Evolutionary conservation across 2,329 filamentous ascomycete species (phyloP), one percentile per base, ranked within the genome.

Genomic region (Stemphylium lycopersici): DNA sequence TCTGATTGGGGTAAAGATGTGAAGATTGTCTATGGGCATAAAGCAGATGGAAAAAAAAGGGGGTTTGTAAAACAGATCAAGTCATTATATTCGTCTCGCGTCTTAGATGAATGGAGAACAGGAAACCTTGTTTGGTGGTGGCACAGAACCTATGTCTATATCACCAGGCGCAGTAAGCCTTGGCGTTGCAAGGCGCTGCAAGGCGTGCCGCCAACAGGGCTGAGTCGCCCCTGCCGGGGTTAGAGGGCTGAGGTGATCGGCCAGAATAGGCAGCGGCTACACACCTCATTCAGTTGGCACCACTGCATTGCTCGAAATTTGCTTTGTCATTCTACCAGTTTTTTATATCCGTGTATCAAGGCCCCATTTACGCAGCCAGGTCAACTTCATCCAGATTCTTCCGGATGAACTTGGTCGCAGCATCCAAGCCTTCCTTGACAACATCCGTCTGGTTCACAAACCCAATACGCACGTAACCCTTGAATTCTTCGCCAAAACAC

Each of bases 401-500:
- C 61, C 81, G 78, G 76, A 87, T 79, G 60, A 85, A 87, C 51
- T 79, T 72, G 29, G 76, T 77, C 58, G 83, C 66, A 52, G 79
- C 79, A 61, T 84, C 80, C 66, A 96, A 68, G 0, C 84, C 91
- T 59, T 87, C 81, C 65, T 84, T 79, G 47, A 96, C 67, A n/a
- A 90, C 81, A 12, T 86, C 81, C 0, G 89, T 92, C 63, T 88
- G 82, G 66, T 85, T 87, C 1, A 87, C 90, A 74, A 89, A 95
- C 0, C 91, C 90, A 58, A 96, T 82, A 55, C 91, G 81, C 18
- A 96, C 87, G 73, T 85, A 93, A 2, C 91, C 91, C 62, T 82
- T 80, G 55, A 68, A 93, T 40, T 90, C 87, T 34, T 81, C 73
- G 0, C 91, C 91, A 72, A 96, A 96, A 63, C 88, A 91, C 37